Evolutionary conservation across 2,329 filamentous ascomycete species (phyloP).

Genomic region (Tolypocladium inflatum): DNA sequence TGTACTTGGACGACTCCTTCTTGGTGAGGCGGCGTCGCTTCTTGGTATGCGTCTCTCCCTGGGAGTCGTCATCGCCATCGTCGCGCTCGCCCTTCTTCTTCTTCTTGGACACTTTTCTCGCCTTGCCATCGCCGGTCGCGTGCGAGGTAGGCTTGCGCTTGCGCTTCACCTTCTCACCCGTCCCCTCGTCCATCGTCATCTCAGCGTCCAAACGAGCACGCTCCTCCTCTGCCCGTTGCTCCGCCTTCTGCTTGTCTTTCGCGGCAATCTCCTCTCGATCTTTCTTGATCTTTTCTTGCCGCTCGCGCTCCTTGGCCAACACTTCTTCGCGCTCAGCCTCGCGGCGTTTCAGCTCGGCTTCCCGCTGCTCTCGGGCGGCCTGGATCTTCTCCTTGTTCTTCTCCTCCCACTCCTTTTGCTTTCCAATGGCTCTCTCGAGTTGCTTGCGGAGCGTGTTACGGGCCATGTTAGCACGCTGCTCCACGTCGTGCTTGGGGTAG

Average conservation of each 20-base stretch:
- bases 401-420: conserved; percentile 84
- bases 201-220: conserved; percentile 51
- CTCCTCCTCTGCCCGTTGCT: conserved; percentile 40
- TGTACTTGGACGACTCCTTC: conserved; percentile 56
- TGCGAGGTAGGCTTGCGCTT: conserved; percentile 52
- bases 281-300: conserved; percentile 72
- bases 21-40: conserved; percentile 52
- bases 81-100: conserved; percentile 29
- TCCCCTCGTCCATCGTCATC: conserved; percentile 72
- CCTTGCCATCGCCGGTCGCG: conserved; percentile 29
- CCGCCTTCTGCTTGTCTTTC: conserved; percentile 62
- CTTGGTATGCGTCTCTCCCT: conserved; percentile 40
- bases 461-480: conserved; percentile 95
- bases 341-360: conserved; percentile 67
- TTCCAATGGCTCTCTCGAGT: conserved; percentile 73
- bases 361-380: conserved; percentile 68
- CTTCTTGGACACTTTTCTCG: conserved; percentile 45
- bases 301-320: conserved; percentile 61
- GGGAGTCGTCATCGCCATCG: conserved; percentile 30
- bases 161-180: conserved; percentile 69
- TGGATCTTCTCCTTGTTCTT: conserved; percentile 84
- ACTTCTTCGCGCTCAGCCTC: conserved; percentile 66
- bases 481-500: conserved; percentile 82
- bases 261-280: conserved; percentile 76
- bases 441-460: conserved; percentile 91